Base-by-base conservation (phyloP, 2,329 filamentous ascomycete genomes). In the Ceratocystis huliohia region DNA sequence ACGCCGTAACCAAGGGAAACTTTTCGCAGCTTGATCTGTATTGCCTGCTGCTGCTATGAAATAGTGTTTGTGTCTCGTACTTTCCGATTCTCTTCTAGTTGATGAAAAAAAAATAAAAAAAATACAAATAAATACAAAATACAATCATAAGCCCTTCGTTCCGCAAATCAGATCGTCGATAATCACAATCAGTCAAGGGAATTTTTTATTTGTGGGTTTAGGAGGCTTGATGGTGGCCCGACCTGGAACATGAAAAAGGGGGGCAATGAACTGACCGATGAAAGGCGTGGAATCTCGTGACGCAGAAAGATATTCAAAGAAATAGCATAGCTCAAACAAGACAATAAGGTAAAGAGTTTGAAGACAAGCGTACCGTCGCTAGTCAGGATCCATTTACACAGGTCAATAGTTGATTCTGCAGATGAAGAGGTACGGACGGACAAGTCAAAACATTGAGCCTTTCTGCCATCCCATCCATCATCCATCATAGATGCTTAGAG, bases 121-220 rank as follows among this genome's bases (percentile, higher is more conserved):
- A n/a, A 33, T 30, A 30, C 30, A 28, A 46, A 20, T 5, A 48
- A 17, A 17, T 1, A 25, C 22, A 25, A 25, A 25, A 25, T 20
- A 5, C 20, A 28, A 22, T n/a, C 56, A 59, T 37, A 15, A n/a
- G 33, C 56, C 53, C 56, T 59, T 59, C 17, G 28, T 59, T 17
- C 17, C 28, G 56, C 25, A 59, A 59, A 59, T 59, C 56, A 59
- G 56, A 33, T 59, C 56, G 56, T 59, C 56, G 56, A 59, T 59
- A 59, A 59, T 59, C 56, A 59, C 56, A 59, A 59, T 59, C 56
- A 59, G 28, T 59, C 56, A 37, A 59, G 56, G 28, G 56, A n/a
- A 37, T 59, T 59, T 59, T 59, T 59, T 59, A 59, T 59, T 59
- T 59, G 56, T 59, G 56, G 56, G 56, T 59, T 59, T 59, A 59